Base-by-base conservation (phyloP, 345 rosid species). In the Gynandropsis gynandra region DNA sequence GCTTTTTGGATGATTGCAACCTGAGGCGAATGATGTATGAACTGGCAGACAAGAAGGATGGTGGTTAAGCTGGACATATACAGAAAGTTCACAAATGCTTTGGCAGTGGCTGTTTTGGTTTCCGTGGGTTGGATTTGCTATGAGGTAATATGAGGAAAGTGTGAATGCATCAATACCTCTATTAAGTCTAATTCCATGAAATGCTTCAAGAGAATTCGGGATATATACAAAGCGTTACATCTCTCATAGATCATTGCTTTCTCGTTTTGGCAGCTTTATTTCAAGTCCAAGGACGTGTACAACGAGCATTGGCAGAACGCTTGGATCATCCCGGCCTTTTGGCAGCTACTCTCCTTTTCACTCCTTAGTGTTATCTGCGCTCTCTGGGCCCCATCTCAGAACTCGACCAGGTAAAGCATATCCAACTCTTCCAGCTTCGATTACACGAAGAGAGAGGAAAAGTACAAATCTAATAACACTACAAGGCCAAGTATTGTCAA, bases 51-150 rank as follows among this genome's bases (percentile, higher is more conserved):
- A 15, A 85, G 90, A 63, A 69, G 95, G 70, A 81, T 87, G 83
- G 66, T 74, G 77, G 80, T 56, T 31, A 92, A 85, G 76, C 64
- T 88, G 72, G 95, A 88, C 61, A 83, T 88, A 43, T 88, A 92
- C 76, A 64, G 88, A 62, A 92, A 83, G 77, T 88, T 92, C 71
- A 88, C 99, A n/a, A 92, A 83, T 63, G 95, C 97, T 52, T 68
- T 92, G 78, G 95, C 81, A 15, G 94, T 88, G n/a, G 79, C 94
- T 41, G 87, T 88, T 55, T 68, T 88, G 47, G 87, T 88, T 32
- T 92, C 99, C 37, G 80, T 85, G 18, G 97, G 99, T 51, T 92
- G 97, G 99, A 76, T 77, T 62, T 92, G 97, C 80, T 92, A 92
- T 24, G 97, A 92, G 97, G 99, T 92, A 74, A 54, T 35, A 4